phyloP scores from a whole-genome alignment of 176 grass and related monocot genomes.

The Carex pumila region DNA sequence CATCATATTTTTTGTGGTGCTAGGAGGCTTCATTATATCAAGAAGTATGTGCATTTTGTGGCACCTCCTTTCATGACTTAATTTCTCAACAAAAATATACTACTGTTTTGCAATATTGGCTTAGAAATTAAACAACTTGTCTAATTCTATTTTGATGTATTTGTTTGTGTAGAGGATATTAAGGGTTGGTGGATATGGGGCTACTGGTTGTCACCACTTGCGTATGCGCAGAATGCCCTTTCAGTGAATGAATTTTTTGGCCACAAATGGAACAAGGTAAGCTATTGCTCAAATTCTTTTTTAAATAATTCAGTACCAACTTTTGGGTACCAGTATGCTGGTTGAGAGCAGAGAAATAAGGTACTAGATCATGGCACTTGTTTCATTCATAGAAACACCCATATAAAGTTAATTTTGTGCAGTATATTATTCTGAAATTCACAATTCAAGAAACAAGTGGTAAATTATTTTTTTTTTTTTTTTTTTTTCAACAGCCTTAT shows the following conservation, averaged over 20 bases:
- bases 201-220: not conserved
- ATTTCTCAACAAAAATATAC: not conserved
- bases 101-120: too few species aligned
- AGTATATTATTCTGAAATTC: too few species aligned
- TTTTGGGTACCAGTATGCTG: not conserved
- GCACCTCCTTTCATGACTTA: not conserved
- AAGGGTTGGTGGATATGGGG: constrained; percentile 72
- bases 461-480: not conserved
- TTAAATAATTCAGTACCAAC: not conserved
- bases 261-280: constrained; percentile 58
- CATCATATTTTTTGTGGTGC: constrained; percentile 47
- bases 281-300: not conserved
- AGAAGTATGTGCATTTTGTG: constrained; percentile 30
- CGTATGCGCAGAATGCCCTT: constrained; percentile 45
- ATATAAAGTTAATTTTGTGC: not conserved
- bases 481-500: not conserved
- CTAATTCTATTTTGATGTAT: too few species aligned
- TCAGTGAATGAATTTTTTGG: constrained; percentile 81
- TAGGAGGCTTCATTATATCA: constrained; percentile 64
- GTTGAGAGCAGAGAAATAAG: not conserved
- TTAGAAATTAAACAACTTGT: too few species aligned
- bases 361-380: too few species aligned
- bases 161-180: constrained; percentile 39
- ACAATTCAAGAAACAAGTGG: not conserved
- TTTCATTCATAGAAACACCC: too few species aligned